Conservation (phyloP, 441 rosid species). For the Biscutella laevigata region DNA sequence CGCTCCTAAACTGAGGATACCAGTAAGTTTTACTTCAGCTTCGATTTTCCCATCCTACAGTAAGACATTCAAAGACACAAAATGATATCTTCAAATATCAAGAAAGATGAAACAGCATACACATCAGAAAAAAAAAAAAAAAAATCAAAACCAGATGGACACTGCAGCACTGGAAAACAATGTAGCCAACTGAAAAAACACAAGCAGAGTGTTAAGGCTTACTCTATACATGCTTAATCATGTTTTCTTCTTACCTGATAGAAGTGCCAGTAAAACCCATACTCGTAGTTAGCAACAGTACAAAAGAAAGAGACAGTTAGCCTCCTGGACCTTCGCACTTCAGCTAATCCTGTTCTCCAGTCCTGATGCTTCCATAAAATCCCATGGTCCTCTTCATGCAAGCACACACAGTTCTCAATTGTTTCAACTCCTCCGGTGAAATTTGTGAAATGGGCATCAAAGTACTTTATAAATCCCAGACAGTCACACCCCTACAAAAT, state of each 20-base stretch:
- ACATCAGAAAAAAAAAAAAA: background rate
- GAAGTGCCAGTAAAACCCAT: slow-evolving; percentile 89
- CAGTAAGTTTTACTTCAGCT: slow-evolving; percentile 82
- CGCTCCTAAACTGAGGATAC: slow-evolving; percentile 83
- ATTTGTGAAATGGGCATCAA: slow-evolving; percentile 82
- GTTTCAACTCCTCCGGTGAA: slow-evolving; percentile 90
- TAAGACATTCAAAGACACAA: slow-evolving; percentile 1
- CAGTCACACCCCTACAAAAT: slow-evolving; percentile 75
- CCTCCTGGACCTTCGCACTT: slow-evolving; percentile 83
- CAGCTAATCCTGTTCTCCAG: slow-evolving; percentile 91
- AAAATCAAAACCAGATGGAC: background rate
- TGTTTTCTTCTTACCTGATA: slow-evolving; percentile 56
- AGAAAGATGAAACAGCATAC: background rate
- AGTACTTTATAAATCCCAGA: slow-evolving; percentile 77
- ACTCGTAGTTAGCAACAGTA: slow-evolving; percentile 83
- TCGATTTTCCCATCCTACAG: slow-evolving; percentile 81
- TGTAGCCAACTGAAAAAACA: background rate
- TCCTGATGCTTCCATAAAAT: slow-evolving; percentile 91
- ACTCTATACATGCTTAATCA: background rate
- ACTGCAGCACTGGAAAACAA: background rate
- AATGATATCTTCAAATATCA: background rate
- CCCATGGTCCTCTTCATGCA: slow-evolving; percentile 94
- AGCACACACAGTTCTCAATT: slow-evolving; percentile 79
- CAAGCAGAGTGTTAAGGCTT: slow-evolving; percentile 1
- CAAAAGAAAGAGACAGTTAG: slow-evolving; percentile 69